Evolutionary conservation across 768 basidiomycete species (phyloP), one percentile per base, ranked within the genome.

Genomic region (Gelatoporia subvermispora): DNA sequence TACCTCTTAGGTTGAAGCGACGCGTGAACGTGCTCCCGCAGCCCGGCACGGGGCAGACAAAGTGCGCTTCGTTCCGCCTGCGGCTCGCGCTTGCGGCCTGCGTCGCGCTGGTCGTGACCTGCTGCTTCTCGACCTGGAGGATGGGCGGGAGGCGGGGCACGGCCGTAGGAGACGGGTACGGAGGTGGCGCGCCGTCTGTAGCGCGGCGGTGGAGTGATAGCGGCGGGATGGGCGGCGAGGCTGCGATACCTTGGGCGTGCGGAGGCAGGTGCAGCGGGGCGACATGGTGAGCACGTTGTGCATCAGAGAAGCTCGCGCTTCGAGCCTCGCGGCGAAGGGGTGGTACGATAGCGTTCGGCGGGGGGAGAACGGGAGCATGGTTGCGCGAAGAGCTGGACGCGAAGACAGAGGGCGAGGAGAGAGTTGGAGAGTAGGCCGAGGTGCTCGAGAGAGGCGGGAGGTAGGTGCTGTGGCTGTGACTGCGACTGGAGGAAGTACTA

Each of bases 71-170:
- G 61, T 93, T 94, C 59, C 91, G 77, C 43, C 93, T 74, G 46
- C 93, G 76, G 64, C 87, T 93, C 44, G 88, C 88, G 63, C 90
- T 93, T 11, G 93, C 93, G 2, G 88, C 77, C 66, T 94, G 92
- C 1, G 93, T 97, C 21, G 93, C 93, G 15, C 85, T 85, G 18
- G 93, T 95, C 36, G 93, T 97, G 25, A 97, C 93, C 68, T 92
- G 90, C 70, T 91, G 87, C 69, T 91, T 93, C 71, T 93, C 90
- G 44, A 93, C 90, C 68, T 92, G 89, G 25, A 90, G 70, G 61
- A 93, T 92, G 41, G 88, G 90, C 35, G 90, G 90, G 3, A 93
- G 73, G 38, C 77, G 73, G n/a, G 76, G 71, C 1, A 75, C 55
- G 50, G 56, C 41, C 52, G 36, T 41, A 39, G 43, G 53, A 39